A percentile compares a stretch with the other conserved stretches of the same genome.
Conservation (phyloP, 208 protist genomes). For the Leishmania arabica region DNA sequence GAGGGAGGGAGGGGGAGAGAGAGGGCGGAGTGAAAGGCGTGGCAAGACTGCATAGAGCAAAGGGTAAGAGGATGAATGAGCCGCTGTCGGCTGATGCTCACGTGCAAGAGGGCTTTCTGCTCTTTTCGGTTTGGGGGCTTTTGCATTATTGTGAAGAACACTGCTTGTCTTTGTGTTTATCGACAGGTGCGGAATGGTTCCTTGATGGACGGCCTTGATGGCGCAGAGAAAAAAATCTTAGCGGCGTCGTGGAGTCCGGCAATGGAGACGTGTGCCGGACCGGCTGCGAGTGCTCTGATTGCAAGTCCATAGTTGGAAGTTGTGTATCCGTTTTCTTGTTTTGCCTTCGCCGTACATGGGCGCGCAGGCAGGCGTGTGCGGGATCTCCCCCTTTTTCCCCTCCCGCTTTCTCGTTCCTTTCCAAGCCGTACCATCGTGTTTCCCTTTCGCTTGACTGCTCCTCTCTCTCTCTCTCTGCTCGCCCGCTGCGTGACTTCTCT, state of each 20-base stretch:
- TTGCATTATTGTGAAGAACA: not conserved
- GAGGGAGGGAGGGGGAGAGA: not conserved
- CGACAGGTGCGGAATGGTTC: too few species aligned
- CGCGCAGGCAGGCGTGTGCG: not conserved
- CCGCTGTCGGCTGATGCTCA: not conserved
- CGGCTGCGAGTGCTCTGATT: not conserved
- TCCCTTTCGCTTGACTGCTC: not conserved
- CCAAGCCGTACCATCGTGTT: not conserved
- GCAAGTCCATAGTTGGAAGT: too few species aligned
- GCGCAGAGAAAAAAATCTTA: not conserved
- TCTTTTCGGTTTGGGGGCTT: not conserved
- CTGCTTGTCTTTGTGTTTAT: not conserved
- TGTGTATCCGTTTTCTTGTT: not conserved
- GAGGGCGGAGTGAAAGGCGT: not conserved
- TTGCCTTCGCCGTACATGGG: not conserved
- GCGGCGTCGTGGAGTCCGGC: not conserved
- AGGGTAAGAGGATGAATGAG: not conserved
- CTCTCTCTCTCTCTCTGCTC: not conserved
- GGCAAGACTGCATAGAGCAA: not conserved
- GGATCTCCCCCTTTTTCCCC: not conserved
- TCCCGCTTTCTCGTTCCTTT: not conserved
- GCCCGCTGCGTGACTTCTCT: not conserved
- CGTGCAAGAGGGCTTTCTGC: not conserved
- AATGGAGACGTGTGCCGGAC: not conserved
- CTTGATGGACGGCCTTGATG: not conserved